These are phyloP conservation scores for Sporothrix brunneoviolacea DNA, from an alignment of 2,329 filamentous ascomycete genomes.

Conservation along the genomic window DNA sequence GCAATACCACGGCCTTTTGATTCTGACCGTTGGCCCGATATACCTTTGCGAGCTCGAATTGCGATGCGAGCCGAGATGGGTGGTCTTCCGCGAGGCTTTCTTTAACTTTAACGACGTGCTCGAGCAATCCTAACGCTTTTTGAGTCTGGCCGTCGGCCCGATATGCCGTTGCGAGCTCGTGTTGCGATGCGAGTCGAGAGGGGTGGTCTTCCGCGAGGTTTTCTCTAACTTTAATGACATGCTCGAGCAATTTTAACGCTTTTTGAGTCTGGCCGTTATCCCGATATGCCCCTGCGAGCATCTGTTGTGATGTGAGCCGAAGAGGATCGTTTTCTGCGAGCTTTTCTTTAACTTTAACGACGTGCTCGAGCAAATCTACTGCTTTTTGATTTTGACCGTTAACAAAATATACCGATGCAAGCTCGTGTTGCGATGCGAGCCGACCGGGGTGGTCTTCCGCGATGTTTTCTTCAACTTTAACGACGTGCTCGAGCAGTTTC, in stretches of 20 bases:
- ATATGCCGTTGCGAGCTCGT: constrained; percentile 14
- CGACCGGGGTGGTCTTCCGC: constrained; percentile 5
- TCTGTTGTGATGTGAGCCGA: constrained; percentile 2
- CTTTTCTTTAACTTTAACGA: constrained; percentile 4
- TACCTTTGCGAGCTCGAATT: background rate
- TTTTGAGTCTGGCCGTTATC: constrained; percentile 20
- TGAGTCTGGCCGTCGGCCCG: constrained; percentile 19
- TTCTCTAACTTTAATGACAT: constrained; percentile 2
- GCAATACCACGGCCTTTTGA: constrained; percentile 11
- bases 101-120: background rate
- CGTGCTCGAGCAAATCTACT: constrained; percentile 14
- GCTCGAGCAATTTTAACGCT: constrained; percentile 17
- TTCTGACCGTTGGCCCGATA: constrained; percentile 21
- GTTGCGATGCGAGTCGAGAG: constrained; percentile 3
- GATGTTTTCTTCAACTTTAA: constrained; percentile 7
- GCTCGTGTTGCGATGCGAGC: constrained; percentile 1
- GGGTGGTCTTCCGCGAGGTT: constrained; percentile 8
- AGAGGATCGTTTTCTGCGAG: constrained; percentile 4
- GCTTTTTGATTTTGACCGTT: constrained; percentile 21
- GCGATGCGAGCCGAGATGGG: constrained; percentile 2
- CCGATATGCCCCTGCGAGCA: constrained; percentile 15
- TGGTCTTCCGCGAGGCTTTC: constrained; percentile 9
- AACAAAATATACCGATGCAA: constrained; percentile 14
- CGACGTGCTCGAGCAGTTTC: constrained; percentile 11
- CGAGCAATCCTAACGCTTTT: constrained; percentile 19